Evolutionary conservation across 768 basidiomycete species (phyloP).

Genomic region (Rhizopogon vulgaris): DNA sequence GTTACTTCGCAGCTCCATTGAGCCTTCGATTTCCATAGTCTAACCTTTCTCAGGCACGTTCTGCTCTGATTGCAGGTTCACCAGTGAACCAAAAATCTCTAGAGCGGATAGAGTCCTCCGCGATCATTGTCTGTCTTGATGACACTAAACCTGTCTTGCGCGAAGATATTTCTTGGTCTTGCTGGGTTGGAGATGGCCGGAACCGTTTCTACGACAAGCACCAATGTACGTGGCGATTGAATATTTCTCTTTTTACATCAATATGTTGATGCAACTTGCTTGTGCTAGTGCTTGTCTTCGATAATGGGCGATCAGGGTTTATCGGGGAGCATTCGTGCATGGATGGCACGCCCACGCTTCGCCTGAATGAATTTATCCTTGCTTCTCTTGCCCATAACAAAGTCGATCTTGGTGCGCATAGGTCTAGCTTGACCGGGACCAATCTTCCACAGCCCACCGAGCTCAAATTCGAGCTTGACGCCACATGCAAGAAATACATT

Average conservation of each 20-base stretch:
- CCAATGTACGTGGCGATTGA: constrained; percentile 52
- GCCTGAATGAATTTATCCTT: constrained; percentile 91
- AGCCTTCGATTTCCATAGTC: neutral
- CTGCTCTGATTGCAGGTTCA: constrained; percentile 57
- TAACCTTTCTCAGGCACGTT: constrained; percentile 37
- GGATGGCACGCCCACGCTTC: constrained; percentile 94
- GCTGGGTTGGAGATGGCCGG: constrained; percentile 86
- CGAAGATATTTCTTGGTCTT: constrained; percentile 73
- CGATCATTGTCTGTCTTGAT: constrained; percentile 83
- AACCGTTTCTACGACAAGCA: constrained; percentile 98
- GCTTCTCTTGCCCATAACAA: constrained; percentile 68
- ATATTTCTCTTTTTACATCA: constrained; percentile 1
- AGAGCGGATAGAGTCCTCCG: constrained; percentile 81
- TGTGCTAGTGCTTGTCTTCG: constrained; percentile 79
- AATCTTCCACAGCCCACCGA: constrained; percentile 56
- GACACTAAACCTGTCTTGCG: constrained; percentile 75
- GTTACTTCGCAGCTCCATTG: constrained; percentile 33
- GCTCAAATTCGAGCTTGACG: constrained; percentile 65
- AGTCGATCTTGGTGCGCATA: constrained; percentile 63
- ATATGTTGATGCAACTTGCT: neutral
- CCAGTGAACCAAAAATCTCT: constrained; percentile 61
- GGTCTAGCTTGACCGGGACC: constrained; percentile 25
- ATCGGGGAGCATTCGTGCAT: constrained; percentile 81
- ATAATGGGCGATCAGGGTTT: constrained; percentile 93
- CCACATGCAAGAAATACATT: constrained; percentile 45